Evolutionary conservation across 768 basidiomycete genomes (phyloP), one percentile per base, ranked within the genome.

Genomic region (Sistotremastrum niveocremeum): DNA sequence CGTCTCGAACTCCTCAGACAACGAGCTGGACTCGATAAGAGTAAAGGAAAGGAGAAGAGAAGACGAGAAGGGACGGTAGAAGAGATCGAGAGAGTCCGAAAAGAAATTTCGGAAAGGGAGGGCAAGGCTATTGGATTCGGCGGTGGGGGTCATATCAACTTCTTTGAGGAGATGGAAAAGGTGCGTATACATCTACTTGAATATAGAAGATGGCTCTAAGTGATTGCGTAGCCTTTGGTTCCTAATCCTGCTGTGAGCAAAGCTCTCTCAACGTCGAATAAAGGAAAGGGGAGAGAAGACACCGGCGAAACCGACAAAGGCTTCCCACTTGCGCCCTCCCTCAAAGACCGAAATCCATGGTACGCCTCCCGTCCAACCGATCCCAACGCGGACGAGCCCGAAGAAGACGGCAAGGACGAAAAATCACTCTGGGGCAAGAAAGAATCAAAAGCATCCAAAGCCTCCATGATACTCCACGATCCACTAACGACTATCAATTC

Each of bases 261-360:
- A 5, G 62, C 74, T 2, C 62, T 70, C 9, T 70, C 68, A 28
- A 67, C 71, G 3, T 67, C 71, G 4, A 75, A 72, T 58, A 77
- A 77, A 51, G 51, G 63, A 1, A 5, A 56, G 56, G 37, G 33
- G 32, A 50, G 54, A 31, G 44, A 46, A 7, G 40, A 54, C 12
- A 45, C 52, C 38, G 39, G 52, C 39, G 78, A 81, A 54, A 69
- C 71, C 0, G 86, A 90, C 44, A 77, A 75, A 51, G 86, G 87
- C 11, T 59, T 86, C 6, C 68, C 83, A 2, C 66, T 89, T 4
- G 85, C 81, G 1, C 87, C 87, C 0, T 72, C 76, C 3, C 72
- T 68, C 4, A 81, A 85, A 54, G 87, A 90, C 50, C 72, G 86
- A 7, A 79, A 76, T 28, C 85, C 86, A 4, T 90, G 86, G 86